A percentile compares a stretch with the other conserved stretches of the same genome.
Conservation (phyloP, 1,284 basidiomycete genomes). For the Heliocybe sulcata region DNA sequence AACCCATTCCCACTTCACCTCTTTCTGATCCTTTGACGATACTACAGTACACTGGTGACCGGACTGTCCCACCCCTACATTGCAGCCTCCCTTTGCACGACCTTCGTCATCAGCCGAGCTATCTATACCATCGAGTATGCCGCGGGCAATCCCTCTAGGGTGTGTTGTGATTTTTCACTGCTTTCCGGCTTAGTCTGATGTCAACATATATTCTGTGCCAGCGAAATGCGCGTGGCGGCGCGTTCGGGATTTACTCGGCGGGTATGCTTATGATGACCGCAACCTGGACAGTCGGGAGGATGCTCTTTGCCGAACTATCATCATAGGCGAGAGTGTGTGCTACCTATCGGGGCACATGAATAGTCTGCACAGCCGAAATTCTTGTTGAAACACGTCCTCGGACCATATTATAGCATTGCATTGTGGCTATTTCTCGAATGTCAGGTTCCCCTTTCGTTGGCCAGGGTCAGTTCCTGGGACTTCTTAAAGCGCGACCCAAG, state of each 20-base stretch:
- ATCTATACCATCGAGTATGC: slow-evolving; percentile 25
- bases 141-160: slow-evolving; percentile 20
- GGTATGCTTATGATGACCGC: background rate
- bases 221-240: background rate
- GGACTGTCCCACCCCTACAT: slow-evolving; percentile 17
- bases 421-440: too few relatives aligned
- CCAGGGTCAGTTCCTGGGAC: too few relatives aligned
- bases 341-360: too few relatives aligned
- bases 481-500: too few relatives aligned
- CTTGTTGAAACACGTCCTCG: too few relatives aligned
- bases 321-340: background rate
- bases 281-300: background rate
- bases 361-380: too few relatives aligned
- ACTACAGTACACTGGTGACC: background rate
- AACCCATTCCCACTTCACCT: background rate
- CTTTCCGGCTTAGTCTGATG: background rate
- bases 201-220: background rate
- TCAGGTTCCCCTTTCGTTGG: too few relatives aligned
- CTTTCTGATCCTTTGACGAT: background rate
- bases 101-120: slow-evolving; percentile 27
- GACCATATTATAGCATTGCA: too few relatives aligned
- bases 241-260: background rate
- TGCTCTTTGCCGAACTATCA: background rate
- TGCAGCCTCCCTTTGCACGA: slow-evolving; percentile 19
- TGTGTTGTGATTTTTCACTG: slow-evolving; percentile 11